Evolutionary conservation across 1,284 basidiomycete genomes (phyloP).

Genomic region (Butyriboletus appendiculatus): DNA sequence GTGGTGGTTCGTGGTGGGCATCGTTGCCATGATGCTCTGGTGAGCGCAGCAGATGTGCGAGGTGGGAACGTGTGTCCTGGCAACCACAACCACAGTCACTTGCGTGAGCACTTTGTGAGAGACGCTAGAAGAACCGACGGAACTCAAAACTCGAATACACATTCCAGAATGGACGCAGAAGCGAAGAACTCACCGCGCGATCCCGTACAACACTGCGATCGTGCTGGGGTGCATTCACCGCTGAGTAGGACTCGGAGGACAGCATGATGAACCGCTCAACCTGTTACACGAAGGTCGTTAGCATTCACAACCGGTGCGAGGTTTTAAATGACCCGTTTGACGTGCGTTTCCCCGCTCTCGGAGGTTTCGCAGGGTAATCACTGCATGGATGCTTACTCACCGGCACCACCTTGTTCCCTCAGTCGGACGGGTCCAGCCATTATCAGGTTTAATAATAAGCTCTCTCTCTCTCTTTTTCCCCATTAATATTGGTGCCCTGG

Average conservation of each 20-base stretch:
- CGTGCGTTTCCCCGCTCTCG: conserved; percentile 2
- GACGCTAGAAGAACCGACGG: background rate
- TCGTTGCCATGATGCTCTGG: background rate
- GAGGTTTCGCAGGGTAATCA: conserved; percentile 10
- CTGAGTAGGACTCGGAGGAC: background rate
- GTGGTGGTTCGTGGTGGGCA: background rate
- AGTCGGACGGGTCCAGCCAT: background rate
- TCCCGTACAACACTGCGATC: background rate
- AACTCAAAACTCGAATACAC: background rate
- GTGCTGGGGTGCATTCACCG: background rate
- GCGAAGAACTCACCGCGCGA: conserved; percentile 12
- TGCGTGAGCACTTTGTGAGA: conserved; percentile 1
- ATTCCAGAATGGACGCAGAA: background rate
- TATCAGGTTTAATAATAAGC: no score
- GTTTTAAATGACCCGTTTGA: conserved; percentile 3
- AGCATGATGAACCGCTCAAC: background rate
- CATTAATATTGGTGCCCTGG: no score
- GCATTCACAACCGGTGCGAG: background rate
- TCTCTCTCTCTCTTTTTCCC: no score
- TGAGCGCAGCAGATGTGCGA: background rate
- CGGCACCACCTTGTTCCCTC: background rate
- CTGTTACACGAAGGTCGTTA: background rate
- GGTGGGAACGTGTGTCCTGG: background rate
- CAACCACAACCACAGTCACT: background rate
- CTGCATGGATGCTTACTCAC: conserved; percentile 6